Evolutionary conservation across 2,329 filamentous ascomycete genomes (phyloP).

Genomic region (Cordyceps farinosa): DNA sequence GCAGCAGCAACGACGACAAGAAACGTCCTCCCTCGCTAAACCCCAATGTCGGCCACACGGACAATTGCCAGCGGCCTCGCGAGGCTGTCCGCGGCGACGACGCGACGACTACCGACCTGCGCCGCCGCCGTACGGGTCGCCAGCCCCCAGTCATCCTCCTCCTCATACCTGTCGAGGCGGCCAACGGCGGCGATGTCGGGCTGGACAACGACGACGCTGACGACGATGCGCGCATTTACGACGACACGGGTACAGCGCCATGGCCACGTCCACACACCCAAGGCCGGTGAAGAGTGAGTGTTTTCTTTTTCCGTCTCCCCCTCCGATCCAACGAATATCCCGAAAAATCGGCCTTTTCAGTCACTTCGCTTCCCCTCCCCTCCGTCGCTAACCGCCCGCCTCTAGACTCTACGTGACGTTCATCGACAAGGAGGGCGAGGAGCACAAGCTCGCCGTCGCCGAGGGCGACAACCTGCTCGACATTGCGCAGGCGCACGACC

Average conservation of each 20-base stretch:
- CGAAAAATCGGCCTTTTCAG: too few relatives aligned
- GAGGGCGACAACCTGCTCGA: slow-evolving; percentile 92
- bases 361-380: too few relatives aligned
- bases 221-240: slow-evolving; percentile 55
- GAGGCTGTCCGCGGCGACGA: slow-evolving; percentile 30
- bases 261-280: slow-evolving; percentile 78
- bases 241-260: slow-evolving; percentile 60
- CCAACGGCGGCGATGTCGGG: neutral
- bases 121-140: slow-evolving; percentile 25
- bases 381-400: slow-evolving; percentile 4
- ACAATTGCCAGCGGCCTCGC: slow-evolving; percentile 32
- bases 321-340: neutral
- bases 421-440: slow-evolving; percentile 80
- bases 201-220: neutral
- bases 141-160: slow-evolving; percentile 13
- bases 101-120: slow-evolving; percentile 25
- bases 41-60: slow-evolving; percentile 32
- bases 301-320: neutral
- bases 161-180: slow-evolving; percentile 8
- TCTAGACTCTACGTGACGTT: slow-evolving; percentile 82
- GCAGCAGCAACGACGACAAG: slow-evolving; percentile 9
- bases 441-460: slow-evolving; percentile 73
- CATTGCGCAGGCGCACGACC: slow-evolving; percentile 88
- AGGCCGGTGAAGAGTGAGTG: slow-evolving; percentile 85
- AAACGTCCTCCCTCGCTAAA: too few relatives aligned